Evolutionary conservation across 108 stramenopile genomes (phyloP), one percentile per base, ranked within the genome.

Genomic region (Craspedostauros australis): DNA sequence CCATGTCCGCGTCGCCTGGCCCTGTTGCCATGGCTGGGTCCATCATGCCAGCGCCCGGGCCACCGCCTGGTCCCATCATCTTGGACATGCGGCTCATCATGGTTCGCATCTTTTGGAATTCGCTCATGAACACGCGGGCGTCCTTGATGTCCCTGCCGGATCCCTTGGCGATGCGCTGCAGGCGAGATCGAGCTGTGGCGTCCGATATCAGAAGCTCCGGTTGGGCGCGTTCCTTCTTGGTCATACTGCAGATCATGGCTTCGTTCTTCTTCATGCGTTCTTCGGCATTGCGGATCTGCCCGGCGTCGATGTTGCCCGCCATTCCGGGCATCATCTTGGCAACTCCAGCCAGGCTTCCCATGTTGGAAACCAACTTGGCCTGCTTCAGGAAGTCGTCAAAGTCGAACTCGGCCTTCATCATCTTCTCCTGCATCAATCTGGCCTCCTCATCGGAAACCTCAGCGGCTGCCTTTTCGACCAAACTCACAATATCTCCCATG

Each of bases 281-380:
- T 58, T 92, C 91, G 8, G 84, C 91, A 32, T 76, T 62, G 16
- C 68, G 39, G 21, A 93, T 64, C 47, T 86, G 78, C 21, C 70
- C 66, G 41, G 46, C 62, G 53, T 77, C 76, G 21, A 96, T 41
- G 61, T 80, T 58, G 23, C 76, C 80, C 2, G 72, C 92, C 80
- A 96, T 82, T 20, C 95, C 96, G 11, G 96, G 96, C 39, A 97
- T 79, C 91, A 97, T 91, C 57, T 95, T 95, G 11, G 92, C 91
- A 7, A 95, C 84, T 32, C 81, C 85, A 19, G 83, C 92, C 51
- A 97, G 71, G 55, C 59, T 82, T 37, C 94, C 91, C 91, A 95
- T 92, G 50, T 79, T 88, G 44, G 73, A 51, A 11, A 96, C 83
- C 60, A 93, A 68, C 59, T 72, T 69, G 27, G 79, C 75, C 63